Base-by-base conservation (phyloP, 2,329 filamentous ascomycete species). In the Colletotrichum shisoi region DNA sequence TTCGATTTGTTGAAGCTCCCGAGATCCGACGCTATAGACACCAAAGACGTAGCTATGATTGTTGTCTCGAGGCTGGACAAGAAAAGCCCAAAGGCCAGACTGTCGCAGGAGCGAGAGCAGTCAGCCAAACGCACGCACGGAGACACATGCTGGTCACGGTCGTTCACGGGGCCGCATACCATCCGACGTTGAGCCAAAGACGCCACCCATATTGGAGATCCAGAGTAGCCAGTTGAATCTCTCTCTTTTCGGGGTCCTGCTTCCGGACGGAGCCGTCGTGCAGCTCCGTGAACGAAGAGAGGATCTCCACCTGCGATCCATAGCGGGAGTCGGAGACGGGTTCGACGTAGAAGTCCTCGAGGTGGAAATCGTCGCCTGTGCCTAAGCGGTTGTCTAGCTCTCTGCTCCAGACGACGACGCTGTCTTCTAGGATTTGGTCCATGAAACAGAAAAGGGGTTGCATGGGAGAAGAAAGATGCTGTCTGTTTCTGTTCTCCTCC, bases 11-110 rank as follows among this genome's bases (percentile, higher is more conserved):
- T 31, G 39, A 39, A 56, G 21, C 52, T 42, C 5, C 52, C 52
- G 6, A 56, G 39, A 9, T 56, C 52, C 17, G 52, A 56, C 5
- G 52, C 17, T n/a, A 56, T 56, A 0, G 52, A 56, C 17, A 56
- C 52, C n/a, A 56, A 56, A 21, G 52, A 39, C 4, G 52, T 56
- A 12, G 52, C 52, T 56, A 56, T 56, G 21, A 56, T 56, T 9
- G 52, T 56, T 24, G 52, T 56, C 27, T 56, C 52, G 12, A 56
- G 31, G 52, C 34, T 27, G 21, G 52, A 56, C 24, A 56, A 24
- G 17, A 56, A 56, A 39, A 56, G 39, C 34, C 52, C 52, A 17
- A 56, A 56, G 21, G 52, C 31, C 39, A 56, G 19, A 42, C 52
- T 56, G 27, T 31, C 8, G 27, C 13, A 27, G 11, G 17, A 56